These are phyloP conservation scores for Boletus sp. DNA, from an alignment of 768 basidiomycete genomes.

Conservation along the genomic window DNA sequence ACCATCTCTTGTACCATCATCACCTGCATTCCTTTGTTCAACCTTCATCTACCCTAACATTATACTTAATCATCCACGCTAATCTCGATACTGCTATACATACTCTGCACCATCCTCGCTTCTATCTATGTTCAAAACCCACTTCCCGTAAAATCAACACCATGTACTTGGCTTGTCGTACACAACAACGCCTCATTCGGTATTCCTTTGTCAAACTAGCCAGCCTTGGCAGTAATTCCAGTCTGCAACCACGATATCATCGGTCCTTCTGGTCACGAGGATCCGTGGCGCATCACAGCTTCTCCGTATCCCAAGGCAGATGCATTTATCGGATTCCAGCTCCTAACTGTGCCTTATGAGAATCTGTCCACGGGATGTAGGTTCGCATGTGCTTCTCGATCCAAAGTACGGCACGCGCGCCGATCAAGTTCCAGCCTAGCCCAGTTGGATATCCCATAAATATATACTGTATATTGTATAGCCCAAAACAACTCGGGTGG, in stretches of 20 bases:
- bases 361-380: not conserved
- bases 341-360: not conserved
- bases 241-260: not conserved
- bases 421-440: not conserved
- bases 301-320: not conserved
- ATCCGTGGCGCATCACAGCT: conserved; percentile 7
- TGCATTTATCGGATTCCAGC: not conserved
- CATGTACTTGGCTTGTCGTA: not conserved
- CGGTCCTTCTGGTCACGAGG: not conserved
- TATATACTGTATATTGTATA: conserved; percentile 23
- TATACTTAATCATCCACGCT: not conserved
- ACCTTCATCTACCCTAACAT: not conserved
- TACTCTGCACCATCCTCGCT: not conserved
- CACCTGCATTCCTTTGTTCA: conserved; percentile 11
- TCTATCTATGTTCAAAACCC: not conserved
- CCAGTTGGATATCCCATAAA: conserved; percentile 23
- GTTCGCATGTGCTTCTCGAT: not conserved
- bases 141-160: not conserved
- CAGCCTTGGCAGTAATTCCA: not conserved
- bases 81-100: conserved; percentile 6
- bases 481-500: conserved; percentile 19
- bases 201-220: not conserved
- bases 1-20: conserved; percentile 9
- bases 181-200: not conserved
- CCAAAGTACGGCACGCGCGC: not conserved